Evolutionary conservation across 352 stramenopile genomes (phyloP).

Genomic region (Phytophthora multivora): DNA sequence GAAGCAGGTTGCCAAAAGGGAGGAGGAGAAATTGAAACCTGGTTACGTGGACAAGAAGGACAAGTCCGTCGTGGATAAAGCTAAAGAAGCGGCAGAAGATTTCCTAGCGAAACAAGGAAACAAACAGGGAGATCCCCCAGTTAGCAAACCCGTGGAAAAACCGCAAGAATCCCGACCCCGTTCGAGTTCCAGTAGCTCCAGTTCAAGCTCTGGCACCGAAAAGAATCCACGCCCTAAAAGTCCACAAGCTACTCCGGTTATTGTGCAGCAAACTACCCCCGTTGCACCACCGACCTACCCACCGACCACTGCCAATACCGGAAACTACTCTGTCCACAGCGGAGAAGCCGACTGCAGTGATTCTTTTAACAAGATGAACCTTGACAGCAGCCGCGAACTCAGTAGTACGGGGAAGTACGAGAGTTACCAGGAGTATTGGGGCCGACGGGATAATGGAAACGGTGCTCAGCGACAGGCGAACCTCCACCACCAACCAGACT

Average conservation of each 20-base stretch:
- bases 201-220: conserved; percentile 1
- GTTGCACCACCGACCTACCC: conserved; percentile 1
- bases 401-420: conserved; percentile 12
- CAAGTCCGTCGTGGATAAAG: conserved; percentile 30
- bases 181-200: conserved; percentile 17
- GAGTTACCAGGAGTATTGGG: conserved; percentile 34
- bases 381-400: background rate
- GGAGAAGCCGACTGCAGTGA: background rate
- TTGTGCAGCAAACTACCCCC: background rate
- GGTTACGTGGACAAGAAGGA: conserved; percentile 28
- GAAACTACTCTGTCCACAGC: background rate
- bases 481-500: background rate
- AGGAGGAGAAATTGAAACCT: conserved; percentile 24
- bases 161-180: background rate
- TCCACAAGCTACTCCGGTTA: background rate
- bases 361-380: conserved; percentile 19
- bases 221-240: background rate
- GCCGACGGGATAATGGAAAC: background rate
- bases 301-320: background rate
- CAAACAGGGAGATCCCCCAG: background rate
- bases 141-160: conserved; percentile 1
- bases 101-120: conserved; percentile 31
- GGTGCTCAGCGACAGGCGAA: background rate
- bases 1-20: conserved; percentile 26
- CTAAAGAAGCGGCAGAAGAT: conserved; percentile 24